Conservation (phyloP, 345 rosid species). For the Excoecaria cochinchinensis region DNA sequence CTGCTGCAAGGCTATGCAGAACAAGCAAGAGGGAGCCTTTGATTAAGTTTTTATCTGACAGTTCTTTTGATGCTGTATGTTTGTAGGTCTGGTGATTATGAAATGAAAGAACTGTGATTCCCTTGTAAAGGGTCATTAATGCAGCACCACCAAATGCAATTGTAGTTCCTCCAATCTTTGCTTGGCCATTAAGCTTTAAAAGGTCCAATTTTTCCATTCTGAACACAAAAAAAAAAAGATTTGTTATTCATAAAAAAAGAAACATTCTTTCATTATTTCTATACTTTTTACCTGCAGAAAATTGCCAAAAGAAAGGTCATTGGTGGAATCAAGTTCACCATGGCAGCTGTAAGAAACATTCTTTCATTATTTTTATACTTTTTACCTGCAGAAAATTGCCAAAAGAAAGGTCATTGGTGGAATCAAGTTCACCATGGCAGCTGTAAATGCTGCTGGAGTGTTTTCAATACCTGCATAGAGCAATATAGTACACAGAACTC, state of each 20-base stretch:
- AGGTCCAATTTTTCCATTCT: conserved; percentile 6
- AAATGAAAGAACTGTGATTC: neutral
- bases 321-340: conserved; percentile 10
- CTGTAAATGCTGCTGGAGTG: conserved; percentile 16
- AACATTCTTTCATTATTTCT: no score
- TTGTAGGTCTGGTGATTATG: neutral
- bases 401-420: conserved; percentile 15
- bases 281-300: neutral
- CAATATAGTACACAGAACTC: neutral
- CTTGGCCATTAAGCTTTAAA: neutral
- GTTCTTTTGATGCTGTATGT: neutral
- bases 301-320: conserved; percentile 17
- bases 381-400: conserved; percentile 15
- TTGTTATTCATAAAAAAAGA: no score
- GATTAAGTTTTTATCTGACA: neutral
- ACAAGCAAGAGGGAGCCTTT: conserved; percentile 1
- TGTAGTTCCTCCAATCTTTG: conserved; percentile 7
- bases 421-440: conserved; percentile 12
- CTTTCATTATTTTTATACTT: no score
- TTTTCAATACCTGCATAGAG: conserved; percentile 9
- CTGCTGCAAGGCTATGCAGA: no score
- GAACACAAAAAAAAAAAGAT: neutral
- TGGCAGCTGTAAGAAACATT: conserved; percentile 11
- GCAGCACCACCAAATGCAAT: conserved; percentile 6
- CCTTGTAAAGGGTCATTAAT: conserved; percentile 4